phyloP scores from a whole-genome alignment of 371 early-diverging fungal species.

The Lichtheimia ramosa region DNA sequence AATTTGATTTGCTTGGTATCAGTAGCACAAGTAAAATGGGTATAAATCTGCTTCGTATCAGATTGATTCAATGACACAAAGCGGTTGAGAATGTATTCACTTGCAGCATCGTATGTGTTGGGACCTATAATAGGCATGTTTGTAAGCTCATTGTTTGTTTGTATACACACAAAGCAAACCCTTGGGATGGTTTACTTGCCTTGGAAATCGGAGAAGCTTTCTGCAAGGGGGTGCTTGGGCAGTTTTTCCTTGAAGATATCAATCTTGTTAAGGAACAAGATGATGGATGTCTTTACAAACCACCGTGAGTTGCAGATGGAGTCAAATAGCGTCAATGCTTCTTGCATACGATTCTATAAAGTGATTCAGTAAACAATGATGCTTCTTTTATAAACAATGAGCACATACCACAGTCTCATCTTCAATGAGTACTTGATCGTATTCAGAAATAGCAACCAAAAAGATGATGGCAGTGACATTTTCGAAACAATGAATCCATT shows the following conservation, averaged over 20 bases:
- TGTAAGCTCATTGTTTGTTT: neutral
- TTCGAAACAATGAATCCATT: constrained; percentile 96
- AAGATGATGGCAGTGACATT: constrained; percentile 96
- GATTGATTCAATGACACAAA: constrained; percentile 81
- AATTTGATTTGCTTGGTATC: constrained; percentile 81
- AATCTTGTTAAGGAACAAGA: constrained; percentile 97
- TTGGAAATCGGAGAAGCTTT: constrained; percentile 79
- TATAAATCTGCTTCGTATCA: constrained; percentile 75
- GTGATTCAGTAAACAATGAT: neutral
- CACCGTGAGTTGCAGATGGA: constrained; percentile 96
- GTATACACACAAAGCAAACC: no score
- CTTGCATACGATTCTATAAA: constrained; percentile 91
- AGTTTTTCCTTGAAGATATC: constrained; percentile 94
- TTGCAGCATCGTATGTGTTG: constrained; percentile 29
- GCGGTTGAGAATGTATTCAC: constrained; percentile 52
- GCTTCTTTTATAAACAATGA: neutral
- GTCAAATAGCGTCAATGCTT: constrained; percentile 93
- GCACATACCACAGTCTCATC: constrained; percentile 84
- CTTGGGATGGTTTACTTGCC: constrained; percentile 27
- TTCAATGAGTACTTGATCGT: constrained; percentile 95
- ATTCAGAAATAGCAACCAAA: constrained; percentile 91
- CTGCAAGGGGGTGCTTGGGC: constrained; percentile 67
- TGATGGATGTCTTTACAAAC: constrained; percentile 93
- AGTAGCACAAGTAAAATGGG: constrained; percentile 94
- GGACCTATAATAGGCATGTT: constrained; percentile 6